Evolutionary conservation across 2,329 filamentous ascomycete species (phyloP).

Genomic region (Periconia digitata): DNA sequence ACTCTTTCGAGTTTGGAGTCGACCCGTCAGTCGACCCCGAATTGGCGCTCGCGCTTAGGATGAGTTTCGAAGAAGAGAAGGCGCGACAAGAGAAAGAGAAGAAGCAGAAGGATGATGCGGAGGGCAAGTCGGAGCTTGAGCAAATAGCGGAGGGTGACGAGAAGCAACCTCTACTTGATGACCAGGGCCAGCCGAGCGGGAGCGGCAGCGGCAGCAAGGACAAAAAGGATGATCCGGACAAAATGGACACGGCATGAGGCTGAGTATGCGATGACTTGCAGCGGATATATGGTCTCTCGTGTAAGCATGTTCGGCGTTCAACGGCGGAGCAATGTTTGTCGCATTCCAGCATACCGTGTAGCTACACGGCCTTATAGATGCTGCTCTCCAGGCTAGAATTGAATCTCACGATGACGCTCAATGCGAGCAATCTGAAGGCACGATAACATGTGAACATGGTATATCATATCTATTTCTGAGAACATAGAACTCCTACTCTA

Average conservation of each 20-base stretch:
- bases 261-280: not conserved
- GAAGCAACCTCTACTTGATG: slow-evolving; percentile 63
- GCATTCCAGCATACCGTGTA: slow-evolving; percentile 2
- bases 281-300: not conserved
- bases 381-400: not conserved
- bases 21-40: slow-evolving; percentile 92
- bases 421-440: not conserved
- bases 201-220: slow-evolving; percentile 53
- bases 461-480: not conserved
- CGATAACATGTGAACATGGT: not conserved
- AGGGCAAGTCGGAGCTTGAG: slow-evolving; percentile 75
- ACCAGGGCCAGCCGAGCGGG: slow-evolving; percentile 64
- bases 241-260: slow-evolving; percentile 84
- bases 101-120: slow-evolving; percentile 69
- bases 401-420: not conserved
- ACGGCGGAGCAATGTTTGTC: slow-evolving; percentile 22
- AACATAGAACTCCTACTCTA: not conserved
- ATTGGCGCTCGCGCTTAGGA: slow-evolving; percentile 86
- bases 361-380: not conserved
- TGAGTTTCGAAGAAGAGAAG: slow-evolving; percentile 99
- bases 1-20: slow-evolving; percentile 82
- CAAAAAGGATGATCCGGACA: slow-evolving; percentile 64
- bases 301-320: slow-evolving; percentile 30
- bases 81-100: slow-evolving; percentile 86
- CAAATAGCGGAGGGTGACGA: slow-evolving; percentile 73